These are phyloP conservation scores for Pseudogymnoascus sp. DNA, from an alignment of 2,329 filamentous ascomycete genomes.

Conservation along the genomic window DNA sequence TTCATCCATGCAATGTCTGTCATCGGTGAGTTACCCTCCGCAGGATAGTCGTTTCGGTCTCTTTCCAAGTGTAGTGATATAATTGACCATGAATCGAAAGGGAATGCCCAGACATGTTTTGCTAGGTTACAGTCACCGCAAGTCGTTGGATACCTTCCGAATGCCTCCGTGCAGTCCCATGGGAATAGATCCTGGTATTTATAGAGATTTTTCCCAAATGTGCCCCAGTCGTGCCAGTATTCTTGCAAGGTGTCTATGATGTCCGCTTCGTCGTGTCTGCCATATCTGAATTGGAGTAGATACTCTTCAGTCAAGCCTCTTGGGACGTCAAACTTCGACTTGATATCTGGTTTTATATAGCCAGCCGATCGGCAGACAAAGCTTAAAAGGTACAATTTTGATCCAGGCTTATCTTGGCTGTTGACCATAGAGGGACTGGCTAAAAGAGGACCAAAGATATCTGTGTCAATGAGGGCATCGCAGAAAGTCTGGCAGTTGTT, in stretches of 20 bases:
- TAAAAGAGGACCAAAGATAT: constrained; percentile 29
- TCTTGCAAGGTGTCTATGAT: constrained; percentile 38
- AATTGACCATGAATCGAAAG: constrained; percentile 39
- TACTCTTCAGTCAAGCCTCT: constrained; percentile 39
- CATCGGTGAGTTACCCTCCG: neutral
- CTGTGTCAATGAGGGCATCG: constrained; percentile 23
- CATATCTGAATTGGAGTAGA: constrained; percentile 34
- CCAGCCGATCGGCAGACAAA: constrained; percentile 31
- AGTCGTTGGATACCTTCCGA: constrained; percentile 29
- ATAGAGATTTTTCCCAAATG: constrained; percentile 34
- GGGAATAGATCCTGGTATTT: constrained; percentile 37
- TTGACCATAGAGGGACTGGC: neutral
- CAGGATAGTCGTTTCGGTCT: constrained; percentile 18
- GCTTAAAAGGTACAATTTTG: constrained; percentile 31
- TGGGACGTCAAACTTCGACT: constrained; percentile 32
- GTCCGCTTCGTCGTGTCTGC: constrained; percentile 35
- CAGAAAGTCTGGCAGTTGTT: constrained; percentile 37
- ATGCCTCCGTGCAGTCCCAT: constrained; percentile 43
- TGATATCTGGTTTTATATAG: constrained; percentile 21
- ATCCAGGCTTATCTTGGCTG: neutral
- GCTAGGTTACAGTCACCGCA: constrained; percentile 37
- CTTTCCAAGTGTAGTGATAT: constrained; percentile 18
- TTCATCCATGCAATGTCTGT: constrained; percentile 27
- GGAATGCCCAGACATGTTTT: constrained; percentile 40
- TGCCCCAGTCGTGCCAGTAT: constrained; percentile 42